These are phyloP conservation scores for Eucalyptus brandiana DNA, from an alignment of 345 rosid genomes.

Conservation along the genomic window DNA sequence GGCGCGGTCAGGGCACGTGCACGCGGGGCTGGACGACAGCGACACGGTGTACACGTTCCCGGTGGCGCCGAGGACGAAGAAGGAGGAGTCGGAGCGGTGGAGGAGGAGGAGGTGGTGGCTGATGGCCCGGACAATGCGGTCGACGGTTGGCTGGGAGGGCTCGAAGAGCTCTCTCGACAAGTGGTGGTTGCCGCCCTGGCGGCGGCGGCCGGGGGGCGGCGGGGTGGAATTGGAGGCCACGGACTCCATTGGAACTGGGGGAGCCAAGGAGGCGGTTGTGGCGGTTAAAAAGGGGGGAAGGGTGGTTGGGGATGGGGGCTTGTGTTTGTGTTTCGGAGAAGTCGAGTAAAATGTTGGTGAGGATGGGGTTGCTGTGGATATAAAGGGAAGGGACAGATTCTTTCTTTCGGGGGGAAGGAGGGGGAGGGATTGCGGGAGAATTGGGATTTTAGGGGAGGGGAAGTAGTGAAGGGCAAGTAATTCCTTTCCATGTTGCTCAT, in stretches of 20 bases:
- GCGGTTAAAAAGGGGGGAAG: background rate
- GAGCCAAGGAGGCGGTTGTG: no score
- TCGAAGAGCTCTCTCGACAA: background rate
- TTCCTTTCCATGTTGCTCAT: background rate
- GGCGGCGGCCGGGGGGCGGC: background rate
- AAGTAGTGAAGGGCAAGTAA: background rate
- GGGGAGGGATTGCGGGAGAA: constrained; percentile 34
- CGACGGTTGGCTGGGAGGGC: constrained; percentile 35
- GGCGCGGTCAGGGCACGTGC: constrained; percentile 86
- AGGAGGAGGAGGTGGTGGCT: constrained; percentile 60
- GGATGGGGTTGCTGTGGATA: background rate
- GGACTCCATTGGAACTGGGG: constrained; percentile 28
- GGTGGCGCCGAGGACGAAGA: constrained; percentile 76
- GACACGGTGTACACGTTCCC: constrained; percentile 81
- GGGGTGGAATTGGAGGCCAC: constrained; percentile 19
- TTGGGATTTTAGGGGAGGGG: background rate
- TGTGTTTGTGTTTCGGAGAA: background rate
- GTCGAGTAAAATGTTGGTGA: background rate
- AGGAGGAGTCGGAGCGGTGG: constrained; percentile 40
- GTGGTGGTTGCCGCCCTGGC: background rate
- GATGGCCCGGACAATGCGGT: constrained; percentile 59
- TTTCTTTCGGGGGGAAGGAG: constrained; percentile 24
- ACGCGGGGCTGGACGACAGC: constrained; percentile 38
- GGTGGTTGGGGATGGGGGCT: background rate
- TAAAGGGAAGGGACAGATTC: constrained; percentile 20